Evolutionary conservation across 768 basidiomycete species (phyloP).

Genomic region (Guyanaporus albipodus): DNA sequence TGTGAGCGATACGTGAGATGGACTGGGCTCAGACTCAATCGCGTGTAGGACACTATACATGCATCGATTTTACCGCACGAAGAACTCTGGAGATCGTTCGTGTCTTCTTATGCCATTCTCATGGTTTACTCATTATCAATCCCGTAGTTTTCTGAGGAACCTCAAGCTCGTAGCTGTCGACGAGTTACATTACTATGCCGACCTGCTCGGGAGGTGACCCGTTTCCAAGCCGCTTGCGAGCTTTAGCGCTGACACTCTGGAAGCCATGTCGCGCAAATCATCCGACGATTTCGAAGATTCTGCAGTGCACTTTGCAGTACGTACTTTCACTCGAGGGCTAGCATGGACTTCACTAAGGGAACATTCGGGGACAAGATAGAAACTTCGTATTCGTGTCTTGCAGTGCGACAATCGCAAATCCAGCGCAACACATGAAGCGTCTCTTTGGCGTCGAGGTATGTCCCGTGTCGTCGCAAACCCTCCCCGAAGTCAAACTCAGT

Average conservation of each 20-base stretch:
- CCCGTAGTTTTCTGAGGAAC: conserved; percentile 64
- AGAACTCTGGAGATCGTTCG: conserved; percentile 72
- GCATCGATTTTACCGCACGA: conserved; percentile 82
- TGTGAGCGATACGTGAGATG: conserved; percentile 36
- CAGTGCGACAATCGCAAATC: conserved; percentile 82
- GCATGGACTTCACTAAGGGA: background rate
- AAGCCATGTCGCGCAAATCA: conserved; percentile 78
- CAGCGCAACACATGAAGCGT: conserved; percentile 67
- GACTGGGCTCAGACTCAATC: background rate
- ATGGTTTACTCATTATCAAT: conserved; percentile 1
- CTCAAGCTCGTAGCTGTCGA: conserved; percentile 78
- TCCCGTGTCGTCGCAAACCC: background rate
- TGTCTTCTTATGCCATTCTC: background rate
- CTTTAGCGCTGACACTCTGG: background rate
- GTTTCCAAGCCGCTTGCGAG: background rate
- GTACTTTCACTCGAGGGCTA: conserved; percentile 19
- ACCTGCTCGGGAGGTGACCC: conserved; percentile 69
- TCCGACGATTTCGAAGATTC: conserved; percentile 71
- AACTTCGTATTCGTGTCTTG: conserved; percentile 71
- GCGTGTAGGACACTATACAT: conserved; percentile 73
- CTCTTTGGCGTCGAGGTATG: conserved; percentile 62
- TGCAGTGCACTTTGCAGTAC: conserved; percentile 75
- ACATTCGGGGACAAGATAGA: conserved; percentile 37
- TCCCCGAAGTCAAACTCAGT: background rate
- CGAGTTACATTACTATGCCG: conserved; percentile 84